Conservation (phyloP, 139 green algal genomes). For the Chlorella sp. region DNA sequence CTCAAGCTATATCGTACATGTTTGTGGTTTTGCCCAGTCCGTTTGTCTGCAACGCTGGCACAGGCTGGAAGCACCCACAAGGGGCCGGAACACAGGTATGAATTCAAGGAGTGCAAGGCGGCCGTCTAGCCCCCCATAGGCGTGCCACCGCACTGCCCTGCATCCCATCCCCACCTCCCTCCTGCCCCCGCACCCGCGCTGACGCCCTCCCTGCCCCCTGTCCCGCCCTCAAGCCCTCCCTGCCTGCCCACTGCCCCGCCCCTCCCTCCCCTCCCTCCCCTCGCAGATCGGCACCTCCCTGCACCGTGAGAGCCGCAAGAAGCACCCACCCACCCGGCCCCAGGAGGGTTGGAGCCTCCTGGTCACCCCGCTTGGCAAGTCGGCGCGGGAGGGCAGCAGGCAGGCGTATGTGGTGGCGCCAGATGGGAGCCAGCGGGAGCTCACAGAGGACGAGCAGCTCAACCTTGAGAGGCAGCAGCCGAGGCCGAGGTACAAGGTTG, state of each 20-base stretch:
- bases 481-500: conserved; percentile 15
- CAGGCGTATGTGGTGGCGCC: conserved; percentile 52
- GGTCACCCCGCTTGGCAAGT: conserved; percentile 50
- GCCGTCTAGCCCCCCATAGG: no score
- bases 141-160: no score
- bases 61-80: no score
- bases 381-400: neutral
- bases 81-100: no score
- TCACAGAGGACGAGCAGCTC: conserved; percentile 53
- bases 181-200: neutral
- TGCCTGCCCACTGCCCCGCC: no score
- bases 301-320: conserved; percentile 38
- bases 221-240: no score
- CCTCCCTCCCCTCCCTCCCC: neutral
- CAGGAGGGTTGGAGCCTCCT: conserved; percentile 53
- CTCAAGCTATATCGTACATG: neutral
- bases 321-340: conserved; percentile 40
- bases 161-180: neutral
- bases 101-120: no score
- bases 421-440: conserved; percentile 43
- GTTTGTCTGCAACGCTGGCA: neutral
- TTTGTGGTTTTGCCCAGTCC: no score
- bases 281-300: conserved; percentile 45
- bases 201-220: neutral
- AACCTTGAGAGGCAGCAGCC: conserved; percentile 46